Evolutionary conservation across 768 basidiomycete genomes (phyloP).

Genomic region (Auricularia heimuer): DNA sequence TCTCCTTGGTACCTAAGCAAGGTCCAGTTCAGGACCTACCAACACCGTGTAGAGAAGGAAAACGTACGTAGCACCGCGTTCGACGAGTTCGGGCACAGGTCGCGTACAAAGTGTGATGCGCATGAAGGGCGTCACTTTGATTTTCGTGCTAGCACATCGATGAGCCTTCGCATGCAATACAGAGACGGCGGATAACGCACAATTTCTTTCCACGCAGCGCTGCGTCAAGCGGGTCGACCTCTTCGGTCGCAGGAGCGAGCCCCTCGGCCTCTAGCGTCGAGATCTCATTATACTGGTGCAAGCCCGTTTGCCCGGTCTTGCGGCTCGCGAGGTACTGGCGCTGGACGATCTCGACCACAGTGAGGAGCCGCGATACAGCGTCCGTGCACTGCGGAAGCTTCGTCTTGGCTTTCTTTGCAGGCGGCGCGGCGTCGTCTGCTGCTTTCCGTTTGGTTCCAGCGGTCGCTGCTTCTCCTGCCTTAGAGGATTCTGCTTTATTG

Average conservation of each 20-base stretch:
- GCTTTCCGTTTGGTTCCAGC: slow-evolving; percentile 4
- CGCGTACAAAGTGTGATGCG: slow-evolving; percentile 49
- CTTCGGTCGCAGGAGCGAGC: slow-evolving; percentile 8
- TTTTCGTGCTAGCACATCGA: slow-evolving; percentile 34
- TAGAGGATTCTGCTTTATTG: background rate
- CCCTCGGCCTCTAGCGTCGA: slow-evolving; percentile 38
- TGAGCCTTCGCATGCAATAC: slow-evolving; percentile 5
- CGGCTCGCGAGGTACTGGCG: slow-evolving; percentile 55
- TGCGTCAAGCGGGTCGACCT: slow-evolving; percentile 27
- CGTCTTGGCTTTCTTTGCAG: background rate
- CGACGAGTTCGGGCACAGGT: slow-evolving; percentile 31
- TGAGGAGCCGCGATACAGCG: slow-evolving; percentile 53
- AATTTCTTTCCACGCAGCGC: slow-evolving; percentile 50
- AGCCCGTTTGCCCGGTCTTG: slow-evolving; percentile 36
- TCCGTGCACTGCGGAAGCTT: slow-evolving; percentile 9
- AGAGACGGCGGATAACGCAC: slow-evolving; percentile 29
- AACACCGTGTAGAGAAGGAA: background rate
- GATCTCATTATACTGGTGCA: slow-evolving; percentile 73
- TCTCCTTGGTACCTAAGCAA: background rate
- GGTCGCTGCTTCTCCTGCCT: slow-evolving; percentile 3
- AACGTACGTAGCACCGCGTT: slow-evolving; percentile 44
- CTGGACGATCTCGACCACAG: slow-evolving; percentile 77
- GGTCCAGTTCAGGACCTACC: background rate
- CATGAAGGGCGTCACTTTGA: slow-evolving; percentile 57
- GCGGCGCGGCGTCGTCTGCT: slow-evolving; percentile 3